These are phyloP conservation scores for Trichoderma reesei DNA, from an alignment of 495 filamentous ascomycete species.

Conservation along the genomic window DNA sequence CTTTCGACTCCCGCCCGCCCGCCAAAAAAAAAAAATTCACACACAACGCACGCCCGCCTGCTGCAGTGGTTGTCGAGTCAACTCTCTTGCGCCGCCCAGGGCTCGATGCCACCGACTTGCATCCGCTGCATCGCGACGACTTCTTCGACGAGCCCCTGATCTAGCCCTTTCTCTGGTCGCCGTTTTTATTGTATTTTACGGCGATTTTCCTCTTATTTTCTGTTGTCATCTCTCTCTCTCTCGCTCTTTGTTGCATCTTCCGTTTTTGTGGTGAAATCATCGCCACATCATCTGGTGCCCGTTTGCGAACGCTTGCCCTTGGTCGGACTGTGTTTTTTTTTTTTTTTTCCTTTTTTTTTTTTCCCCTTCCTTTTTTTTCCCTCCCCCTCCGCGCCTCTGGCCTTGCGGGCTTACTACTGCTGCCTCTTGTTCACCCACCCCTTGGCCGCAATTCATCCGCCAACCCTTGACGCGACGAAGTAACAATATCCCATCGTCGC, in stretches of 20 bases:
- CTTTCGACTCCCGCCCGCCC: too few relatives aligned
- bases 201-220: too few relatives aligned
- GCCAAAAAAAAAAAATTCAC: too few relatives aligned
- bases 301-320: not conserved
- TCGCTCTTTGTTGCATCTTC: too few relatives aligned
- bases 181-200: too few relatives aligned
- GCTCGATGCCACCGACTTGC: not conserved
- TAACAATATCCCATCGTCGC: not conserved
- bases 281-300: not conserved
- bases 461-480: not conserved
- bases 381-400: not conserved
- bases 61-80: conserved; percentile 7
- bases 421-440: not conserved
- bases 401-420: not conserved
- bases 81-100: not conserved
- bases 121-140: conserved; percentile 2
- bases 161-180: not conserved
- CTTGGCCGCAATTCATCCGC: not conserved
- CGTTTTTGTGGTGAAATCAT: not conserved
- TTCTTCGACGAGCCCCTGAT: not conserved
- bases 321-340: not conserved
- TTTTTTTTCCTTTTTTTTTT: conserved; percentile 5
- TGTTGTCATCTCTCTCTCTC: too few relatives aligned
- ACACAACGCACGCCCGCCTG: too few relatives aligned
- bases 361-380: not conserved